phyloP scores from a whole-genome alignment of 352 stramenopile genomes.

The Globisporangium apiculatum region DNA sequence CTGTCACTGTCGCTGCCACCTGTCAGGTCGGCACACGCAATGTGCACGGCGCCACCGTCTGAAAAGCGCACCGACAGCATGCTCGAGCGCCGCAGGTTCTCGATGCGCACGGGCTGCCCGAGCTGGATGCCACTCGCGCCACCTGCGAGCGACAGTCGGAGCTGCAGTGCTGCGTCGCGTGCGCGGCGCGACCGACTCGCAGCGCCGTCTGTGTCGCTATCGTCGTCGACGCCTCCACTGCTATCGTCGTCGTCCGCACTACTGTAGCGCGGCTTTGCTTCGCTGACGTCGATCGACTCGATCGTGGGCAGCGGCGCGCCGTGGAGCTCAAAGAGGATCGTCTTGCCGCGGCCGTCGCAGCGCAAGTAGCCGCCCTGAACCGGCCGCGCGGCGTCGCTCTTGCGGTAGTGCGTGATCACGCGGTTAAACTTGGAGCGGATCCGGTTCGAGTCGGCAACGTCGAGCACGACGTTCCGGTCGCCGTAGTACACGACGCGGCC shows the following conservation, averaged over 20 bases:
- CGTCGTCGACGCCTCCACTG: background rate
- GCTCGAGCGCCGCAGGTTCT: constrained; percentile 37
- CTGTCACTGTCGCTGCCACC: constrained; percentile 6
- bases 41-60: constrained; percentile 37
- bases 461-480: constrained; percentile 69
- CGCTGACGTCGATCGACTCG: constrained; percentile 41
- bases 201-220: background rate
- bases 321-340: constrained; percentile 69
- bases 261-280: background rate
- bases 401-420: constrained; percentile 74
- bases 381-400: constrained; percentile 37
- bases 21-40: constrained; percentile 41
- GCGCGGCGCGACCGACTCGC: background rate
- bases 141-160: constrained; percentile 11
- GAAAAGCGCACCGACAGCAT: constrained; percentile 49
- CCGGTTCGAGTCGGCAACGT: constrained; percentile 78
- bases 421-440: constrained; percentile 79
- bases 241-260: constrained; percentile 8
- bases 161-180: constrained; percentile 1
- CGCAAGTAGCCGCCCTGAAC: constrained; percentile 64
- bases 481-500: constrained; percentile 76
- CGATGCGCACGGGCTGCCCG: constrained; percentile 31
- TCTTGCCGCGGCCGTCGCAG: constrained; percentile 70
- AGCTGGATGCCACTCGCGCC: constrained; percentile 23
- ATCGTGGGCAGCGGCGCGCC: constrained; percentile 43